A percentile compares a stretch with the other conserved stretches of the same genome.
Evolutionary conservation across 2,329 filamentous ascomycete genomes (phyloP).

Genomic region (Cordyceps tenuipes): DNA sequence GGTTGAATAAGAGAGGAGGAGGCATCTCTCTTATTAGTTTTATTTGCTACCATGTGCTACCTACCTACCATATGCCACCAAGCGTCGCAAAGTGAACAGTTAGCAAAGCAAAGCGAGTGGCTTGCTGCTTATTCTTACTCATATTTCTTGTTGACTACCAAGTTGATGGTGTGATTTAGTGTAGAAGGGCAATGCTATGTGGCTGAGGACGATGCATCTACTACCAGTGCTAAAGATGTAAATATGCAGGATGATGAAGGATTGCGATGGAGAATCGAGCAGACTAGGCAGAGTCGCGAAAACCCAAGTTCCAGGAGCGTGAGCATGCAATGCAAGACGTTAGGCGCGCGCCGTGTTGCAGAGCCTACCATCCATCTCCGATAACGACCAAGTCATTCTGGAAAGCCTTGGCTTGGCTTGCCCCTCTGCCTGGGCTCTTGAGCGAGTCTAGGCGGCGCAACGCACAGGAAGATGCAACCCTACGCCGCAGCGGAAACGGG

Average conservation of each 20-base stretch:
- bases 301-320: background rate
- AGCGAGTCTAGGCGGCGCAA: background rate
- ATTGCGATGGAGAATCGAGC: background rate
- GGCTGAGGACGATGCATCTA: background rate
- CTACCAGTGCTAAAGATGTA: too few species aligned
- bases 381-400: too few species aligned
- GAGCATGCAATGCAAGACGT: background rate
- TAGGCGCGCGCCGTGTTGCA: too few species aligned
- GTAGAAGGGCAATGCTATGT: background rate
- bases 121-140: background rate
- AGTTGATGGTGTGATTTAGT: background rate
- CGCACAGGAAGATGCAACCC: background rate
- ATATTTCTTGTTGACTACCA: background rate
- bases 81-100: background rate
- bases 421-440: too few species aligned
- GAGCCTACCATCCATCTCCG: too few species aligned
- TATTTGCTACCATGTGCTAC: background rate
- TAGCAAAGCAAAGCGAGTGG: slow-evolving; percentile 5
- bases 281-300: background rate
- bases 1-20: background rate
- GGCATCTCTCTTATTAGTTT: background rate
- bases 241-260: background rate
- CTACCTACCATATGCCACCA: background rate
- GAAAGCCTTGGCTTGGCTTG: background rate
- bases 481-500: background rate